Conservation (phyloP, 768 basidiomycete species). For the Xerocomellus chrysenteron region DNA sequence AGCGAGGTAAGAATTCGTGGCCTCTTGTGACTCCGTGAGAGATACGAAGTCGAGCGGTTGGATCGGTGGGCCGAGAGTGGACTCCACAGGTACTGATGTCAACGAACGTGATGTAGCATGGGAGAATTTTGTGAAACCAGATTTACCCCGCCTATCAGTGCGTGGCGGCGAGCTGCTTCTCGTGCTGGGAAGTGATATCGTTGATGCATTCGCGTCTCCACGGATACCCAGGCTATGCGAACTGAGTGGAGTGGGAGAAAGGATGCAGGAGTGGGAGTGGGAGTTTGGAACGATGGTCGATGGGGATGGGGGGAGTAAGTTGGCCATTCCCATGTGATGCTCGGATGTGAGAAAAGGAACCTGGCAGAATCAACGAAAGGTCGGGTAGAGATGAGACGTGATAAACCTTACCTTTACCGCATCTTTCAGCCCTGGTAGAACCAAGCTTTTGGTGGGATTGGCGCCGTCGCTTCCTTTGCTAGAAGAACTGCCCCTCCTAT, state of each 20-base stretch:
- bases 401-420: constrained; percentile 57
- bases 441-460: constrained; percentile 29
- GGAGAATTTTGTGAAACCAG: constrained; percentile 26
- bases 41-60: constrained; percentile 69
- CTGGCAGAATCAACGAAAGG: constrained; percentile 32
- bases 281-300: constrained; percentile 40
- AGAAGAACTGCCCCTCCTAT: constrained; percentile 49
- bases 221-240: constrained; percentile 22
- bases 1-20: constrained; percentile 68
- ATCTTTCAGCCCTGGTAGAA: constrained; percentile 65
- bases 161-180: constrained; percentile 31
- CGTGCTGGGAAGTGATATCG: constrained; percentile 41
- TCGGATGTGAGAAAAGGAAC: constrained; percentile 68
- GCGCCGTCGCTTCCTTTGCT: constrained; percentile 38
- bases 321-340: constrained; percentile 64
- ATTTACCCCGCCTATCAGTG: constrained; percentile 20
- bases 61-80: constrained; percentile 45
- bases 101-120: constrained; percentile 35
- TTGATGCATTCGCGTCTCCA: constrained; percentile 38
- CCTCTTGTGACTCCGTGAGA: constrained; percentile 52
- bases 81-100: constrained; percentile 31
- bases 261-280: constrained; percentile 33
- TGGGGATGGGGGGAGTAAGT: constrained; percentile 75
- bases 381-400: not conserved
- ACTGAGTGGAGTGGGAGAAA: constrained; percentile 41